A percentile compares a stretch with the other conserved stretches of the same genome.
phyloP scores from a whole-genome alignment of 495 filamentous ascomycete genomes.

The Tricharina praecox region DNA sequence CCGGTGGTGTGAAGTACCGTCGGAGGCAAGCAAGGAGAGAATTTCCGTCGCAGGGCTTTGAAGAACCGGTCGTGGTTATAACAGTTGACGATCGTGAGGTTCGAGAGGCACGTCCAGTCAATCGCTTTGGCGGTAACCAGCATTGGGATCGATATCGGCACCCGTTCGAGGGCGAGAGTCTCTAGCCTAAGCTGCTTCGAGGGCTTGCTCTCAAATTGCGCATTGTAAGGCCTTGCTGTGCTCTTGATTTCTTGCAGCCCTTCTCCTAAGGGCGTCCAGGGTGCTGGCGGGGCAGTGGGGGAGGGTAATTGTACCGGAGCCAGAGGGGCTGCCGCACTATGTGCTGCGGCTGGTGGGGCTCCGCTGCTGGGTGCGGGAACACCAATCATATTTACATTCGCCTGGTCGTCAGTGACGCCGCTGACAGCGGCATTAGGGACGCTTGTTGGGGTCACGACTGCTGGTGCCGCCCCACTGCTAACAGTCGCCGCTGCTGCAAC shows the following conservation, averaged over 20 bases:
- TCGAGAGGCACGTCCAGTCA: slow-evolving; percentile 66
- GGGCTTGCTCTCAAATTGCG: slow-evolving; percentile 14
- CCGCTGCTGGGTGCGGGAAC: not conserved
- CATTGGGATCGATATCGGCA: slow-evolving; percentile 52
- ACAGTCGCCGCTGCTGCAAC: no score
- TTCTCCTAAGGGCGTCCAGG: not conserved
- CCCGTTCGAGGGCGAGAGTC: slow-evolving; percentile 67
- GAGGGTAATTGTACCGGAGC: not conserved
- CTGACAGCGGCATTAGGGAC: not conserved
- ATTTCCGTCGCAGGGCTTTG: slow-evolving; percentile 58
- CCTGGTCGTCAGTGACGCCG: not conserved
- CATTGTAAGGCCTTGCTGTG: not conserved
- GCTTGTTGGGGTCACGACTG: not conserved
- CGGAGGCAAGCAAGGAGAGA: slow-evolving; percentile 35
- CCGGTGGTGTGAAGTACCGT: not conserved
- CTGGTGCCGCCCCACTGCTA: slow-evolving; percentile 7
- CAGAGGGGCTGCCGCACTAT: no score
- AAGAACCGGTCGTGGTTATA: slow-evolving; percentile 63
- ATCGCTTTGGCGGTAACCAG: slow-evolving; percentile 42
- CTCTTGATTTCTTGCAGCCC: not conserved
- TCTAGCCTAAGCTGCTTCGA: slow-evolving; percentile 45
- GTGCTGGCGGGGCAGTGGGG: not conserved
- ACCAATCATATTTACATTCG: not conserved
- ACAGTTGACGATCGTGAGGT: slow-evolving; percentile 67
- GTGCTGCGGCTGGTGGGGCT: no score